Evolutionary conservation across 2,329 filamentous ascomycete species (phyloP).

Genomic region (Lachnellula subtilissima): DNA sequence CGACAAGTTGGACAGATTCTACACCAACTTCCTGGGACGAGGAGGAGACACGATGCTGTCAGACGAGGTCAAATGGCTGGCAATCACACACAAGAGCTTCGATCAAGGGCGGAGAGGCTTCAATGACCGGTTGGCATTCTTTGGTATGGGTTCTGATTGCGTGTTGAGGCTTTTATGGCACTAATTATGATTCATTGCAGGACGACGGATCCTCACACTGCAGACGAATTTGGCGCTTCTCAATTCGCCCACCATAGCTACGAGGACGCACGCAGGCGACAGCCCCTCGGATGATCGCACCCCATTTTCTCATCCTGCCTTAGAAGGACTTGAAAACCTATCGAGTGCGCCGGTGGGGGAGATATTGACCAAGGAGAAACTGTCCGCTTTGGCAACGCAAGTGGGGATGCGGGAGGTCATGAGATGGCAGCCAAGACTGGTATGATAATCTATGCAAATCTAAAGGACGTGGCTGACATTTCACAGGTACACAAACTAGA

Average conservation of each 20-base stretch:
- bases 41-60: slow-evolving; percentile 69
- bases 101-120: slow-evolving; percentile 91
- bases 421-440: slow-evolving; percentile 83
- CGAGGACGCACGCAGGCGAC: slow-evolving; percentile 26
- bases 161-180: not conserved
- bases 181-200: slow-evolving; percentile 34
- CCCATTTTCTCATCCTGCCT: slow-evolving; percentile 65
- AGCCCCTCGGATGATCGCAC: slow-evolving; percentile 48
- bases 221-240: slow-evolving; percentile 61
- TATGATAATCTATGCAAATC: slow-evolving; percentile 40
- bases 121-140: slow-evolving; percentile 86
- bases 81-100: slow-evolving; percentile 96
- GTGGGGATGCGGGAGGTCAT: slow-evolving; percentile 71
- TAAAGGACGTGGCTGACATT: slow-evolving; percentile 17
- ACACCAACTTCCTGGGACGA: slow-evolving; percentile 68
- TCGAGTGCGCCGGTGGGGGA: slow-evolving; percentile 53
- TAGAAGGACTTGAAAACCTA: slow-evolving; percentile 72
- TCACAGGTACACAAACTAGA: slow-evolving; percentile 59
- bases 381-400: slow-evolving; percentile 63
- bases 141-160: slow-evolving; percentile 53
- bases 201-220: slow-evolving; percentile 54
- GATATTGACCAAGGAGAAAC: slow-evolving; percentile 57
- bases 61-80: slow-evolving; percentile 94
- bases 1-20: slow-evolving; percentile 68
- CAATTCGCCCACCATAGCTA: slow-evolving; percentile 34